These are phyloP conservation scores for Chalaropsis thielavioides DNA, from an alignment of 2,329 filamentous ascomycete species.

Conservation along the genomic window DNA sequence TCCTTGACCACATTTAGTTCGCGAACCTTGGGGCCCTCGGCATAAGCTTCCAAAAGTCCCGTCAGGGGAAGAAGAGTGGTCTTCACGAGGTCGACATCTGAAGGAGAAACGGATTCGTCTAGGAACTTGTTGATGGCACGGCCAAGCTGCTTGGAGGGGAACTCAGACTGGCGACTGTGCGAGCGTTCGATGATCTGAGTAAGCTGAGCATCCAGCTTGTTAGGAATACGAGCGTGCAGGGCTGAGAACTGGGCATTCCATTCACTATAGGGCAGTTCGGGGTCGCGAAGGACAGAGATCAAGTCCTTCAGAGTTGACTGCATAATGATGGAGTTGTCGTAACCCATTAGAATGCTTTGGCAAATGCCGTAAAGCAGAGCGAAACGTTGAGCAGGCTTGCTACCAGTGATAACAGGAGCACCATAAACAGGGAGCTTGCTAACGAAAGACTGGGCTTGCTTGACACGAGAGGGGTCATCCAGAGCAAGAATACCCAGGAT, in stretches of 20 bases:
- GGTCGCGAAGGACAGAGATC: constrained; percentile 76
- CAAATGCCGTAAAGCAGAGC: constrained; percentile 62
- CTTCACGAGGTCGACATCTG: constrained; percentile 61
- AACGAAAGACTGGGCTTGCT: constrained; percentile 88
- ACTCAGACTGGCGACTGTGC: constrained; percentile 64
- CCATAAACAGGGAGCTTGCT: constrained; percentile 81
- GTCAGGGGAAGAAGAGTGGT: constrained; percentile 59
- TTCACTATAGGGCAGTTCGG: constrained; percentile 87
- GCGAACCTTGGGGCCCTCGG: constrained; percentile 77
- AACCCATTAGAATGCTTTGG: constrained; percentile 77
- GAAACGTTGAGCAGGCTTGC: constrained; percentile 83
- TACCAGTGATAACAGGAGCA: constrained; percentile 72
- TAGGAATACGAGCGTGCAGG: constrained; percentile 91
- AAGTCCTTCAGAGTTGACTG: constrained; percentile 69
- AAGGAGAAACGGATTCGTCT: constrained; percentile 63
- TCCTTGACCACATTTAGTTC: constrained; percentile 71
- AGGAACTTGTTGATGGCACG: constrained; percentile 81
- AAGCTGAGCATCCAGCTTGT: constrained; percentile 74
- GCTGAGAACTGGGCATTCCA: constrained; percentile 94
- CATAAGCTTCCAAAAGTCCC: constrained; percentile 64
- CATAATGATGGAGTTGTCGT: constrained; percentile 98
- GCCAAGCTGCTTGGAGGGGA: constrained; percentile 74
- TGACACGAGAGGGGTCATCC: constrained; percentile 89
- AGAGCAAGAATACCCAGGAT: constrained; percentile 94
- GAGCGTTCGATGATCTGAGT: constrained; percentile 76